Evolutionary conservation across 768 basidiomycete genomes (phyloP).

Genomic region (Leccinellum albellum): DNA sequence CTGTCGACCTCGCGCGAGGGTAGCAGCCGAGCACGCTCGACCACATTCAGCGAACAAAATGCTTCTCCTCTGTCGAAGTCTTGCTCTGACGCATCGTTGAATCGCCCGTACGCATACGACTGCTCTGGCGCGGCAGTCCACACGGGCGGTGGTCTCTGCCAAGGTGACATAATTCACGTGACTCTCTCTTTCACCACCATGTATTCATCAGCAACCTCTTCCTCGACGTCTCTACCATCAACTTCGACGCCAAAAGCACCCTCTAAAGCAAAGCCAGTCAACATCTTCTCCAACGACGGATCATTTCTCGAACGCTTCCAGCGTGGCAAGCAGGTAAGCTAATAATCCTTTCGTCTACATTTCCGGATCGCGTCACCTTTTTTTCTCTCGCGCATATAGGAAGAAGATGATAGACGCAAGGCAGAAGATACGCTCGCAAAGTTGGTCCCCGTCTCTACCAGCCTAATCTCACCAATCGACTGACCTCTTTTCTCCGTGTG

Average conservation of each 20-base stretch:
- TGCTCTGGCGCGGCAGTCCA: slow-evolving; percentile 61
- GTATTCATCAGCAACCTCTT: slow-evolving; percentile 15
- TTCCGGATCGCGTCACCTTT: neutral
- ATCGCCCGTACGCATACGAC: slow-evolving; percentile 46
- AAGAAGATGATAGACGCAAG: slow-evolving; percentile 57
- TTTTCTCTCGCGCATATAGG: slow-evolving; percentile 30
- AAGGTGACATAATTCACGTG: slow-evolving; percentile 4
- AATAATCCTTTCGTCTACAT: neutral
- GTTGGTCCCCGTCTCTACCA: slow-evolving; percentile 32
- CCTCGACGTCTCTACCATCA: slow-evolving; percentile 12
- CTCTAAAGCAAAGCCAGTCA: slow-evolving; percentile 45
- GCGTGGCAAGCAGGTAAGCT: slow-evolving; percentile 49
- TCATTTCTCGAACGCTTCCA: slow-evolving; percentile 66
- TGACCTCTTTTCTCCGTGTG: no score
- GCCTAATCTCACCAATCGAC: neutral
- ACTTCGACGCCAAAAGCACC: slow-evolving; percentile 3
- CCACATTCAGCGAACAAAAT: slow-evolving; percentile 45
- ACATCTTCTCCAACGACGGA: slow-evolving; percentile 68
- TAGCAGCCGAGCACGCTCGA: slow-evolving; percentile 42
- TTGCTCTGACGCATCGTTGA: slow-evolving; percentile 53
- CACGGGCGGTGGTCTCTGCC: slow-evolving; percentile 33
- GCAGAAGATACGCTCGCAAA: slow-evolving; percentile 48
- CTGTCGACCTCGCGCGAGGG: slow-evolving; percentile 51
- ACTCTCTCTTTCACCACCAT: slow-evolving; percentile 1
- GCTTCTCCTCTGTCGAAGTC: slow-evolving; percentile 49